phyloP scores from a whole-genome alignment of 2,329 filamentous ascomycete genomes.

The Cytospora piceicola region DNA sequence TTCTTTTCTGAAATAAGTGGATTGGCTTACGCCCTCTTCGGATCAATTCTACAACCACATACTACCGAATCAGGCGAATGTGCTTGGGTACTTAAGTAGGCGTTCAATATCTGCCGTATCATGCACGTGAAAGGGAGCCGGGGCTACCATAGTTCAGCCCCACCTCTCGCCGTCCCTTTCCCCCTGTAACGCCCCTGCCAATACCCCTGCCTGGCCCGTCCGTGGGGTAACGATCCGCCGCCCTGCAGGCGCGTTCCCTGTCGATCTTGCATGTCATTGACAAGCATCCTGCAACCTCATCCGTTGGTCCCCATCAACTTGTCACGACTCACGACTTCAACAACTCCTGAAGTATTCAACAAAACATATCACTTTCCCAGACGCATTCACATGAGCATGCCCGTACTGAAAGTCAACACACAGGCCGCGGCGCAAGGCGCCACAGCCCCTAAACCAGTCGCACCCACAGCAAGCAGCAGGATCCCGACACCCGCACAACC shows the following conservation, averaged over 20 bases:
- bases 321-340: not conserved
- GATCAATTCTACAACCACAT: not conserved
- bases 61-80: too few species aligned
- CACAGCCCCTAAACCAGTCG: slow-evolving; percentile 30
- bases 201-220: not conserved
- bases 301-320: slow-evolving; percentile 13
- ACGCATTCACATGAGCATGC: slow-evolving; percentile 35
- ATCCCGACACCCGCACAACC: slow-evolving; percentile 32
- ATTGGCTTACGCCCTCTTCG: not conserved
- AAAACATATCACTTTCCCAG: slow-evolving; percentile 1
- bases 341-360: slow-evolving; percentile 6
- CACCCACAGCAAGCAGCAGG: slow-evolving; percentile 37
- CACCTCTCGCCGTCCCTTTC: not conserved
- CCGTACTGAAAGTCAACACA: slow-evolving; percentile 38
- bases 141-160: not conserved
- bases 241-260: slow-evolving; percentile 18
- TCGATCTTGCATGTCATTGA: slow-evolving; percentile 22
- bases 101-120: too few species aligned
- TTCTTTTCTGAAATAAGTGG: not conserved
- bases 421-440: slow-evolving; percentile 33
- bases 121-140: not conserved
- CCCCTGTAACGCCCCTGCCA: not conserved
- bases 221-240: not conserved
- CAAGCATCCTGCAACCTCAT: slow-evolving; percentile 3
- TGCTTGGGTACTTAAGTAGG: too few species aligned